These are phyloP conservation scores for Fusarium udum DNA, from an alignment of 2,329 filamentous ascomycete genomes.

Conservation along the genomic window DNA sequence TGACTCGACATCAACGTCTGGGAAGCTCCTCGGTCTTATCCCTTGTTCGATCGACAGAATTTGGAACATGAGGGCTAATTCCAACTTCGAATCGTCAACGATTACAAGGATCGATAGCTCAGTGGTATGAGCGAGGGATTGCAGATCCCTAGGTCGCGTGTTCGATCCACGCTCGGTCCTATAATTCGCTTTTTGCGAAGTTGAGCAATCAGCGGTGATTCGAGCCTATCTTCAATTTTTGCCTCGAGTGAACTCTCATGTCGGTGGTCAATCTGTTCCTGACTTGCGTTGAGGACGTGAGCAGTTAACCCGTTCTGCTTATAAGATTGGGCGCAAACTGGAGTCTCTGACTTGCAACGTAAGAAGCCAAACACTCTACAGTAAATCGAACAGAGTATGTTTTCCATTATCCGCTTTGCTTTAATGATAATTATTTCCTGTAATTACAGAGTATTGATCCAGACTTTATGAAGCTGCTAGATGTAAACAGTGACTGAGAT, in stretches of 20 bases:
- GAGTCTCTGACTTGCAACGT: too few relatives aligned
- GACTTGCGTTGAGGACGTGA: background rate
- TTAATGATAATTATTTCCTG: too few relatives aligned
- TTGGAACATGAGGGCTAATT: accelerated
- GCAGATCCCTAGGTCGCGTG: constrained; percentile 9
- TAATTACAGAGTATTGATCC: too few relatives aligned
- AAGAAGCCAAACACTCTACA: background rate
- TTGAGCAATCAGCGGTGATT: too few relatives aligned
- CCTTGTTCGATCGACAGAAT: accelerated
- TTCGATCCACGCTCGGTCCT: constrained; percentile 7
- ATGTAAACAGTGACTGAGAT: background rate
- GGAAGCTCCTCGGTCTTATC: background rate
- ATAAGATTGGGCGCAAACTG: too few relatives aligned
- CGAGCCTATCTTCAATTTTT: background rate
- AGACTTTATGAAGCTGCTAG: background rate
- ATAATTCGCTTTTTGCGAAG: accelerated
- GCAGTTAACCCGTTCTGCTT: too few relatives aligned
- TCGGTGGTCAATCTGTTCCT: background rate
- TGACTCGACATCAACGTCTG: background rate
- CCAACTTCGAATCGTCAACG: accelerated
- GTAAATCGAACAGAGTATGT: too few relatives aligned
- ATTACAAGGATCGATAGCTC: constrained; percentile 9
- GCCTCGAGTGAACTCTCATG: too few relatives aligned
- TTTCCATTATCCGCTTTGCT: too few relatives aligned
- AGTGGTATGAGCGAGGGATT: constrained; percentile 16